Conservation (phyloP, 2,329 filamentous ascomycete genomes). For the Aureobasidium sp. region DNA sequence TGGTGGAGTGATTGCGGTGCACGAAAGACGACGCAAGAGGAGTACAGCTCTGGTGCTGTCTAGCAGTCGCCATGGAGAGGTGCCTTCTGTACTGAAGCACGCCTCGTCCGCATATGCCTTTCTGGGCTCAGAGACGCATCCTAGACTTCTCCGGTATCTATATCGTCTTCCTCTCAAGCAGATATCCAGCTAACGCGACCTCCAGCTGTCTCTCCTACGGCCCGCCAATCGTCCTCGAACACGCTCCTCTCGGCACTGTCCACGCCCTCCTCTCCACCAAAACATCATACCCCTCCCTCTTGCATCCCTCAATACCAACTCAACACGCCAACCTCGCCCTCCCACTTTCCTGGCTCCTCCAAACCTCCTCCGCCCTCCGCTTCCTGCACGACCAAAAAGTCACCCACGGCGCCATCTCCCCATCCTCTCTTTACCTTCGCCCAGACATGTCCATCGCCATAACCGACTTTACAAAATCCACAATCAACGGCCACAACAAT, state of each 20-base stretch:
- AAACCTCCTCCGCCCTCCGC: constrained; percentile 7
- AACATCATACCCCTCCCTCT: background rate
- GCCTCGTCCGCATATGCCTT: background rate
- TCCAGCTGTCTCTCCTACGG: constrained; percentile 44
- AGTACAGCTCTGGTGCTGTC: background rate
- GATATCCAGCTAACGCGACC: background rate
- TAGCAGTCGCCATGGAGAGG: background rate
- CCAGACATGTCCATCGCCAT: constrained; percentile 1
- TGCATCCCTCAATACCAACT: background rate
- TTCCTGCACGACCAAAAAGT: constrained; percentile 10
- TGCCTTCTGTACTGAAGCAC: background rate
- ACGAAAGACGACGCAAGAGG: background rate
- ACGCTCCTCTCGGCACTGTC: constrained; percentile 59
- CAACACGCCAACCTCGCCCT: background rate
- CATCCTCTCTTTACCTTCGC: background rate
- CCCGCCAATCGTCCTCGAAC: constrained; percentile 56
- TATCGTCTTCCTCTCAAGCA: background rate
- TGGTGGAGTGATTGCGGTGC: background rate
- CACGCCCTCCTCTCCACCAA: constrained; percentile 37
- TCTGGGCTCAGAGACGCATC: background rate
- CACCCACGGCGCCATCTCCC: constrained; percentile 2
- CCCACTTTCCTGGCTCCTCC: constrained; percentile 6
- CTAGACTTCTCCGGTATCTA: background rate
- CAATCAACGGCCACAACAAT: constrained; percentile 7
- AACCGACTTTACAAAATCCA: background rate